Conservation (phyloP, 441 rosid species). For the Bocquillonia castaneifolia region DNA sequence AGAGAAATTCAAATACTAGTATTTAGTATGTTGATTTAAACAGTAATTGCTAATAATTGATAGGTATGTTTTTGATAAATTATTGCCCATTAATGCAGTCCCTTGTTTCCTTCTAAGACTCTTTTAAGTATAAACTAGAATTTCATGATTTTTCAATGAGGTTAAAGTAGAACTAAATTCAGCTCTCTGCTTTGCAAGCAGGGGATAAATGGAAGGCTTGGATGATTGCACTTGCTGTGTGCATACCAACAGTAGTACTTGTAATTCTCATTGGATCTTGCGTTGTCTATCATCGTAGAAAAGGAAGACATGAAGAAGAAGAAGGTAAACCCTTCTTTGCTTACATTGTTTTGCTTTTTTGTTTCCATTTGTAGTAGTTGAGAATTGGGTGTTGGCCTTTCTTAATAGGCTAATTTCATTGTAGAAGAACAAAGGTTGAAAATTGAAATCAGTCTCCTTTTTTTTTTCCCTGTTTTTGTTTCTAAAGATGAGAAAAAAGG, state of each 20-base stretch:
- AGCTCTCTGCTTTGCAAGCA: constrained; percentile 3
- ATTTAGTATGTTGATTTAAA: neutral
- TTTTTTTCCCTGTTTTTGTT: neutral
- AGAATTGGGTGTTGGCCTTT: neutral
- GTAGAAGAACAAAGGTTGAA: neutral
- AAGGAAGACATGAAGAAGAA: neutral
- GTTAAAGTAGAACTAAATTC: neutral
- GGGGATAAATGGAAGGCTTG: constrained; percentile 16
- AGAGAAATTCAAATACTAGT: too few species aligned
- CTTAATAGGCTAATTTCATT: neutral
- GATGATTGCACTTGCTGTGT: neutral
- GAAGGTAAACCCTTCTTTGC: constrained; percentile 1
- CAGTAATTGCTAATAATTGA: neutral
- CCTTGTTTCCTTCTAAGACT: too few species aligned
- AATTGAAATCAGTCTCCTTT: neutral
- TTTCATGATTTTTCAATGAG: neutral
- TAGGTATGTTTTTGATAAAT: neutral
- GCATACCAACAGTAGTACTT: neutral
- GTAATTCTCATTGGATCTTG: neutral
- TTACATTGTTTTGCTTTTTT: neutral
- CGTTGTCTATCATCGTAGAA: neutral
- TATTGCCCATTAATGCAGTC: neutral
- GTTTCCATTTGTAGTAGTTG: neutral
- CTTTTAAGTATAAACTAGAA: neutral
- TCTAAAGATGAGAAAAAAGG: constrained; percentile 26